Conservation (phyloP, 192 early-diverging fungal species). For the Umbelopsis vinacea region DNA sequence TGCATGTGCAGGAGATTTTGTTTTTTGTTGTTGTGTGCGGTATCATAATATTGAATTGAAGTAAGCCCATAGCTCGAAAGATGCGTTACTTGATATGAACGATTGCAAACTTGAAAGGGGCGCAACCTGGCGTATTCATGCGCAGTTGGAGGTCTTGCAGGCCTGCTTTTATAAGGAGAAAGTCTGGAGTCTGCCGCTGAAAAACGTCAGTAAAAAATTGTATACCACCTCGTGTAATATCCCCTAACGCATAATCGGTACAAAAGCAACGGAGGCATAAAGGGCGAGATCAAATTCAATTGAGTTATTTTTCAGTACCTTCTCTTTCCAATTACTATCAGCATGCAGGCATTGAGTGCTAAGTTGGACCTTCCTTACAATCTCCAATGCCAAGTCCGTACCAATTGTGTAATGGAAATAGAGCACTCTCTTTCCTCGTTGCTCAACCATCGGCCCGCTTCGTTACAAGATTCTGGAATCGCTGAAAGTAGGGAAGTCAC, state of each 20-base stretch:
- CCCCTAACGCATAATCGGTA: slow-evolving; percentile 5
- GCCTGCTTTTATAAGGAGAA: no score
- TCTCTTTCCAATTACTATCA: background rate
- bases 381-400: background rate
- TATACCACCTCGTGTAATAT: background rate
- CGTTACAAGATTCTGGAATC: background rate
- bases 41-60: no score
- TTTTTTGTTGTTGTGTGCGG: no score
- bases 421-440: background rate
- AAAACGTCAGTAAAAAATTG: background rate
- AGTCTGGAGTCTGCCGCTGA: no score
- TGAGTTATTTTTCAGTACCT: background rate
- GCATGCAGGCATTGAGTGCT: background rate
- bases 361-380: background rate
- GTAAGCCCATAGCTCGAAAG: no score
- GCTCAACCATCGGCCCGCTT: background rate
- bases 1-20: no score
- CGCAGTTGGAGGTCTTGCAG: no score
- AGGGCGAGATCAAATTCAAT: background rate
- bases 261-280: background rate
- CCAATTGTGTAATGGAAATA: background rate
- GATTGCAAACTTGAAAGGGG: no score
- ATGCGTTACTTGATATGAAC: no score
- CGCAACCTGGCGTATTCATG: no score
- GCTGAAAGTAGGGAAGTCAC: background rate